Evolutionary conservation across 345 rosid genomes (phyloP), one percentile per base, ranked within the genome.

Genomic region (Stellera chamaejasme): DNA sequence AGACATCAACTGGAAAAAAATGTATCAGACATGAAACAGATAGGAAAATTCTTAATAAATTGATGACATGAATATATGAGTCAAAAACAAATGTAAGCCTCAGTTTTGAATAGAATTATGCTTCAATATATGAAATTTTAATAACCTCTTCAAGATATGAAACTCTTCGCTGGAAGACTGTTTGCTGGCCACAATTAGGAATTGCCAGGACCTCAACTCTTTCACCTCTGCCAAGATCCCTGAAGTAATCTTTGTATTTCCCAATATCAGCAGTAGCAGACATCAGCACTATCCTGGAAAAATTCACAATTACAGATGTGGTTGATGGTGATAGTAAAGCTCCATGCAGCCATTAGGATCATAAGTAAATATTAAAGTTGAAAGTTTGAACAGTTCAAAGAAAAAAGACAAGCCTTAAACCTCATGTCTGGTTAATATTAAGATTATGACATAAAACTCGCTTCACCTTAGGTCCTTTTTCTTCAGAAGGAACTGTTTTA

Each of bases 261-360:
- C 72, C 54, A 64, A 83, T 85, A 75, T 91, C 96, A 66, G 95
- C 95, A 60, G 98, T 91, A 63, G 98, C 98, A 70, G 98, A 91
- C 98, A 91, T 91, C 76, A 91, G 75, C 43, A 91, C 92, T 71
- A 91, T 73, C 89, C 98, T 91, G 83, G 32, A 58, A 43, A 19
- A 66, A 56, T 41, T 25, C 48, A 61, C n/a, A 46, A 27, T 52
- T 27, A 52, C 45, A 44, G 19, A 27, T 43, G 39, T 36, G 45
- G 50, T 28, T 15, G n/a, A 11, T 42, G 41, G 13, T 39, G 54
- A 39, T 32, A 48, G 27, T 36, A 47, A 48, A 59, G 53, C 39
- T 14, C 13, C 32, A 28, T 4, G 46, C 11, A 45, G 48, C 28
- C 13, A 42, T 53, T 32, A 32, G 9, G 39, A 32, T 32, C 39